Percentiles rank a stretch among this genome's conserved stretches.
Conservation (phyloP, 257 asterid genomes). For the Schizonepeta tenuifolia region DNA sequence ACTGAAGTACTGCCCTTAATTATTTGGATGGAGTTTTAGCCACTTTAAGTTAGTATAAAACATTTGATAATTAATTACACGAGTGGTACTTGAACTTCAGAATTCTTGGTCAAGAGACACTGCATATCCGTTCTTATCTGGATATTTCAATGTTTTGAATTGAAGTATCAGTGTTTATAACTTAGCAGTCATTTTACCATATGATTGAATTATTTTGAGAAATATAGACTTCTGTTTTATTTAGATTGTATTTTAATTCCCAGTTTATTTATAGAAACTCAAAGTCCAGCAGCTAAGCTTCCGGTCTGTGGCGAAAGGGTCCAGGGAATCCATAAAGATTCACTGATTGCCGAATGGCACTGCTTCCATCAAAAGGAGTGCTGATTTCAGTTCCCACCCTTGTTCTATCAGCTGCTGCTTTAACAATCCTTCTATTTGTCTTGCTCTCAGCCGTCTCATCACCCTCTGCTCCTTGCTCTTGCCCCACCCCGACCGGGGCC, state of each 20-base stretch:
- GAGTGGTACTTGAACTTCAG: background rate
- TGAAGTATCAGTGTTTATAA: background rate
- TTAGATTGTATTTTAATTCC: conserved; percentile 12
- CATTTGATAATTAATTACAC: background rate
- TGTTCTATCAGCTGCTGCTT: conserved; percentile 54
- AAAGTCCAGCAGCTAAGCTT: conserved; percentile 28
- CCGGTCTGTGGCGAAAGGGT: conserved; percentile 26
- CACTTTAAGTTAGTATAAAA: background rate
- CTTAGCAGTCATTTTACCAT: conserved; percentile 2
- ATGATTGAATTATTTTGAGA: conserved; percentile 11
- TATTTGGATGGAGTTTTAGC: conserved; percentile 8
- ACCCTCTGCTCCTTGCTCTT: conserved; percentile 56
- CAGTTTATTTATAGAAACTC: conserved; percentile 13
- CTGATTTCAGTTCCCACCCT: conserved; percentile 73
- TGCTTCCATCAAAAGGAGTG: conserved; percentile 66
- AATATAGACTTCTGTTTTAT: background rate
- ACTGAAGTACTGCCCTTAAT: background rate
- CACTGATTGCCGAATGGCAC: conserved; percentile 44
- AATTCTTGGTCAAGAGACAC: background rate
- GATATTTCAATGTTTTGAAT: background rate
- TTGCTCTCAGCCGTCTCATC: conserved; percentile 51
- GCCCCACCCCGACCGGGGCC: conserved; percentile 41
- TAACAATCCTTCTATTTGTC: conserved; percentile 55
- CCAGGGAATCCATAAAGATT: conserved; percentile 3
- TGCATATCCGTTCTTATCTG: conserved; percentile 4